Evolutionary conservation across 129 eudicot genomes (phyloP), one percentile per base, ranked within the genome.

Genomic region (Logfia minima): DNA sequence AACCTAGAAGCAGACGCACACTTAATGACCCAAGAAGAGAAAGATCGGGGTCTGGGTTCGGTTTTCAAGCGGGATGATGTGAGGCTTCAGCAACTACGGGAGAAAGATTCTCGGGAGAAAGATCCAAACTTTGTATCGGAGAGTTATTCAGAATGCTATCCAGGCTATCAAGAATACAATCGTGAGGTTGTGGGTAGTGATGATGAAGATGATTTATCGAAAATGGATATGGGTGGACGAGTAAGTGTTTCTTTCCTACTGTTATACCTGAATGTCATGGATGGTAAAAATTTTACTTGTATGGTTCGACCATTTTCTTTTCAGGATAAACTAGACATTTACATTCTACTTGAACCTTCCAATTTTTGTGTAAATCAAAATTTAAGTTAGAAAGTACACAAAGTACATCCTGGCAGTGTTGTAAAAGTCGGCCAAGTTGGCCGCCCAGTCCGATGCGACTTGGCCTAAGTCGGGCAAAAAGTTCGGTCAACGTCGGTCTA

Each of bases 151-250:
- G 98, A 94, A 70, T 94, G 98, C 85, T 94, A 94, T 72, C 98
- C 98, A 23, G 98, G 97, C 13, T 94, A 91, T 82, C 98, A 94
- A 82, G 97, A 91, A 72, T 94, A 91, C 78, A 94, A 94, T 29
- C 98, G 97, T 48, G 98, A 94, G 86, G 83, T 94, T 77, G 97
- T 89, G 39, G 97, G 90, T 81, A 91, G 98, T 77, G 98, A 94
- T 55, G 97, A 91, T 80, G 98, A 91, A 87, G 97, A 41, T 76
- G 98, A 94, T 83, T 76, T 94, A 80, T 89, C 98, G 31, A 94
- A 94, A 80, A 94, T 94, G 98, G 98, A 94, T 76, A 94, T 94
- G 98, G 98, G 98, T 70, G 96, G 98, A 56, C 93, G 98, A 21
- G 98, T 94, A 77, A 82, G 98, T 85, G 61, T 74, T 82, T 45